These are phyloP conservation scores for Colletotrichum musicola DNA, from an alignment of 2,329 filamentous ascomycete genomes.

Conservation along the genomic window DNA sequence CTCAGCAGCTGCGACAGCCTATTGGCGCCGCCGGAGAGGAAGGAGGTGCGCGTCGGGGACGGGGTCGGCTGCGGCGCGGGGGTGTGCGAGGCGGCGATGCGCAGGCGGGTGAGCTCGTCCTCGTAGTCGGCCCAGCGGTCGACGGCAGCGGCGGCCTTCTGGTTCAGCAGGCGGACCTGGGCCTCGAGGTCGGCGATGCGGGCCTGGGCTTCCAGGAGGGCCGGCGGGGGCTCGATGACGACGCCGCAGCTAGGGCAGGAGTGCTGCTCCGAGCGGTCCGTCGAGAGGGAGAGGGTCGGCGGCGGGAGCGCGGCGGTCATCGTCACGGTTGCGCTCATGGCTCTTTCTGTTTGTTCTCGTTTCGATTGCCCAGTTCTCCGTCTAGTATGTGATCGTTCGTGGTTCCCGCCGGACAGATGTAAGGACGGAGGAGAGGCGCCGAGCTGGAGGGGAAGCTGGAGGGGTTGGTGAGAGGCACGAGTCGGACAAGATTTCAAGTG, in stretches of 20 bases:
- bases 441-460: neutral
- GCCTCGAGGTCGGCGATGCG: constrained; percentile 77
- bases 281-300: constrained; percentile 40
- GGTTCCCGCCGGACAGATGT: neutral
- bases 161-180: constrained; percentile 77
- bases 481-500: constrained; percentile 22
- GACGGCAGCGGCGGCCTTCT: constrained; percentile 75
- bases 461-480: neutral
- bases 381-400: neutral
- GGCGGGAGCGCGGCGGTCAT: constrained; percentile 40
- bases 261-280: constrained; percentile 39
- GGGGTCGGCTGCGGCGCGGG: constrained; percentile 43
- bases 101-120: constrained; percentile 76
- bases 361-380: neutral
- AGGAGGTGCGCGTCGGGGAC: constrained; percentile 56
- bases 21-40: constrained; percentile 59
- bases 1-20: constrained; percentile 61
- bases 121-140: constrained; percentile 83
- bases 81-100: constrained; percentile 47
- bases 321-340: constrained; percentile 41
- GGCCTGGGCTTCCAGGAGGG: constrained; percentile 67
- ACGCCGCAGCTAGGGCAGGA: constrained; percentile 67
- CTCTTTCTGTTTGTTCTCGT: neutral
- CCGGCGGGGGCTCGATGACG: constrained; percentile 52
- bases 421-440: neutral